Base-by-base conservation (phyloP, 78 protist genomes). In the Tieghemostelium lacteum region DNA sequence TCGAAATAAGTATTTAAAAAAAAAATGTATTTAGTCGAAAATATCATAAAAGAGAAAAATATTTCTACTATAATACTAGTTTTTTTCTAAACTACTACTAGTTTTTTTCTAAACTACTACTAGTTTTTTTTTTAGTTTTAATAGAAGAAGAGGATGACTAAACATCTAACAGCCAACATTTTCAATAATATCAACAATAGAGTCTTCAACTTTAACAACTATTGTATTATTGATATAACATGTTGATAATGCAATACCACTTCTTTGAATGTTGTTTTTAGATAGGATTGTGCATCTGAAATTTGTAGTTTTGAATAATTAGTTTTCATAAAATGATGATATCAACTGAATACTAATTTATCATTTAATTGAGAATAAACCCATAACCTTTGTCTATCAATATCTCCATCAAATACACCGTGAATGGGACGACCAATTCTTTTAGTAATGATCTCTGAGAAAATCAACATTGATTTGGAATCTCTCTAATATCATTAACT, bases 401-500 rank as follows among this genome's bases (percentile, higher is more conserved):
- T 70, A 45, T 67, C 63, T 14, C 29, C 10, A 49, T 57, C 39
- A 45, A 28, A 24, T 6, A 5, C 45, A 37, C 63, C 73, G 19
- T 60, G 50, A 20, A 72, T 86, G 6, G 24, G 0, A 33, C 50
- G 64, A 57, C 87, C 92, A 22, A 92, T 36, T n/a, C 87, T 42
- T 16, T 37, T 0, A n/a, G 73, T 70, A 33, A 92, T 70, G 20
- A 60, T 39, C 14, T 34, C 64, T 5, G n/a, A 6, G n/a, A 17
- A 75, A 71, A n/a, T 92, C 95, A 28, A 60, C 24, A 3, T 72
- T 49, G 8, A 92, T 39, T 7, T 26, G 12, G 73, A 73, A 75
- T 19, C 76, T 28, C 54, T 66, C 28, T 75, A 16, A 92, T 60
- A 50, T 92, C 95, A 28, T 71, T 74, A 37, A 92, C 28, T n/a